Percentiles rank a stretch among this genome's conserved stretches.
phyloP scores from a whole-genome alignment of 2,329 filamentous ascomycete genomes.

The Hirsutella minnesotensis region DNA sequence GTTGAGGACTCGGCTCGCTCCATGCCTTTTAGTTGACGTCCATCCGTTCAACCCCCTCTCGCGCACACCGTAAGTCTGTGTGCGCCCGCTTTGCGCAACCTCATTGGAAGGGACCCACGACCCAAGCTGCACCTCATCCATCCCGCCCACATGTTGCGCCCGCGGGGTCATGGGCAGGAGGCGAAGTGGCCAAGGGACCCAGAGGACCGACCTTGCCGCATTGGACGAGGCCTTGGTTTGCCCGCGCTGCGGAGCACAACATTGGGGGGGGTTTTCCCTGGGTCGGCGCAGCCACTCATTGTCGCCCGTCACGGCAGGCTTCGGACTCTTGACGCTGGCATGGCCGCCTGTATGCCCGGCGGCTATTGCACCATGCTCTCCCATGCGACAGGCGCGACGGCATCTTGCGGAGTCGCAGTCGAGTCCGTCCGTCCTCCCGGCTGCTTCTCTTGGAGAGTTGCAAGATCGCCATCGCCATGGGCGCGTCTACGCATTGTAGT shows the following conservation, averaged over 20 bases:
- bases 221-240: background rate
- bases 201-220: background rate
- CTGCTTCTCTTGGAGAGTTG: too few relatives aligned
- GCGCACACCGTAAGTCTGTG: constrained; percentile 4
- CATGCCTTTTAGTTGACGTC: too few relatives aligned
- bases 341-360: too few relatives aligned
- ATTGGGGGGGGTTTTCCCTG: too few relatives aligned
- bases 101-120: constrained; percentile 1
- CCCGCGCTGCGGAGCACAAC: background rate
- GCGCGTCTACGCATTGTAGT: too few relatives aligned
- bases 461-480: too few relatives aligned
- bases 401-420: too few relatives aligned
- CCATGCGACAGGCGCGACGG: too few relatives aligned
- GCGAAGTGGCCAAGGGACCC: background rate
- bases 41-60: background rate
- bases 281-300: background rate
- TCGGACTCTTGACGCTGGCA: background rate
- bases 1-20: too few relatives aligned
- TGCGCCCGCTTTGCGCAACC: background rate
- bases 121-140: constrained; percentile 1
- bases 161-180: background rate
- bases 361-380: too few relatives aligned
- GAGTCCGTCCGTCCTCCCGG: too few relatives aligned
- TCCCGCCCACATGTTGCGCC: background rate
- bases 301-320: background rate